phyloP scores from a whole-genome alignment of 331 rosid species.

The Rhamnella rubrinervis region DNA sequence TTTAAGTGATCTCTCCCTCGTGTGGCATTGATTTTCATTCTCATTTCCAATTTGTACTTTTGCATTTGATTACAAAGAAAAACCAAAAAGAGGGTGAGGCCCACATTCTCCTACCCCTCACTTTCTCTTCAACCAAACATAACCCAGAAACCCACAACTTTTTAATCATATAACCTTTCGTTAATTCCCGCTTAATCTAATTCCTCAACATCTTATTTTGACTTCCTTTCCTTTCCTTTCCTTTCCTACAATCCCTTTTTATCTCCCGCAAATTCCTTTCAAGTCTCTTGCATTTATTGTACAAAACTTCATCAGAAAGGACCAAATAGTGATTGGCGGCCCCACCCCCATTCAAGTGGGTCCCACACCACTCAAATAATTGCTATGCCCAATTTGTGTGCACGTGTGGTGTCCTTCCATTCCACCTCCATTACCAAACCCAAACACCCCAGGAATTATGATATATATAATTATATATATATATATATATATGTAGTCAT shows the following conservation, averaged over 20 bases:
- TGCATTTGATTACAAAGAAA: constrained; percentile 41
- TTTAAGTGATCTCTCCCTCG: constrained; percentile 28
- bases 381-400: constrained; percentile 44
- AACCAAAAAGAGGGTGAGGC: constrained; percentile 45
- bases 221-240: background rate
- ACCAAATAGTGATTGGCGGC: background rate
- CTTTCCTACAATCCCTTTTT: background rate
- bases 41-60: constrained; percentile 55
- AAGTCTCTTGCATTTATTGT: background rate
- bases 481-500: background rate
- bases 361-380: constrained; percentile 34
- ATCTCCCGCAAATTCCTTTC: background rate
- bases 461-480: no score
- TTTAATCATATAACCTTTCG: constrained; percentile 39
- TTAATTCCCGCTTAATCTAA: constrained; percentile 25
- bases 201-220: background rate
- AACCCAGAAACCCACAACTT: constrained; percentile 17
- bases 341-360: constrained; percentile 31
- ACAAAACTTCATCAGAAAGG: background rate
- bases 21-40: constrained; percentile 71
- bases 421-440: background rate
- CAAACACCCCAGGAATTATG: background rate
- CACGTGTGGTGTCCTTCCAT: constrained; percentile 62
- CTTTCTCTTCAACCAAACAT: constrained; percentile 15
- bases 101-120: constrained; percentile 5